Conservation (phyloP, 768 basidiomycete genomes). For the Auricularia auricula-judae region DNA sequence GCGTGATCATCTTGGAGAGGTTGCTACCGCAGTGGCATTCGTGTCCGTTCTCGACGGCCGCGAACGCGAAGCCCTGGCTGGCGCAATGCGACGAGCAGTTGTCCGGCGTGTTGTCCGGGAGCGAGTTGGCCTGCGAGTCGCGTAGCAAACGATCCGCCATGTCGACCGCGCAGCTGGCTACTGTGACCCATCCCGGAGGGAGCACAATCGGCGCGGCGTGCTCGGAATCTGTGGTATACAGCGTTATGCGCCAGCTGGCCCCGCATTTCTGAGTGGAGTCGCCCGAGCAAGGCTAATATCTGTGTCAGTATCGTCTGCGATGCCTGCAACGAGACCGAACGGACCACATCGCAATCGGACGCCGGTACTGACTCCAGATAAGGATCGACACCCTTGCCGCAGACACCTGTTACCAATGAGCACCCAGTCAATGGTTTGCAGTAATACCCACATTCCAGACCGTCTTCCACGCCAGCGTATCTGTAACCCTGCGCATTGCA, state of each 20-base stretch:
- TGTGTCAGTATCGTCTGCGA: neutral
- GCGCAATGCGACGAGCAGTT: neutral
- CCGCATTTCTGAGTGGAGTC: neutral
- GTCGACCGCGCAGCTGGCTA: neutral
- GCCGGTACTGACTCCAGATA: neutral
- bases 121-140: neutral
- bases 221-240: neutral
- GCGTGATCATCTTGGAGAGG: neutral
- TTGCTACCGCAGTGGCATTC: neutral
- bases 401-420: neutral
- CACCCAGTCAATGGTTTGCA: constrained; percentile 5
- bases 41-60: neutral
- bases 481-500: neutral
- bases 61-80: neutral
- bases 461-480: neutral
- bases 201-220: neutral
- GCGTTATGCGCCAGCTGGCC: neutral
- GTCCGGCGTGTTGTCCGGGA: neutral
- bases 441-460: neutral
- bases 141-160: neutral
- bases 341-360: neutral
- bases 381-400: neutral
- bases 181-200: neutral
- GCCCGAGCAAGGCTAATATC: neutral
- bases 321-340: constrained; percentile 16